A percentile compares a stretch with the other conserved stretches of the same genome.
Conservation (phyloP, 1,284 basidiomycete genomes). For the Cutaneotrichosporon mucoides region DNA sequence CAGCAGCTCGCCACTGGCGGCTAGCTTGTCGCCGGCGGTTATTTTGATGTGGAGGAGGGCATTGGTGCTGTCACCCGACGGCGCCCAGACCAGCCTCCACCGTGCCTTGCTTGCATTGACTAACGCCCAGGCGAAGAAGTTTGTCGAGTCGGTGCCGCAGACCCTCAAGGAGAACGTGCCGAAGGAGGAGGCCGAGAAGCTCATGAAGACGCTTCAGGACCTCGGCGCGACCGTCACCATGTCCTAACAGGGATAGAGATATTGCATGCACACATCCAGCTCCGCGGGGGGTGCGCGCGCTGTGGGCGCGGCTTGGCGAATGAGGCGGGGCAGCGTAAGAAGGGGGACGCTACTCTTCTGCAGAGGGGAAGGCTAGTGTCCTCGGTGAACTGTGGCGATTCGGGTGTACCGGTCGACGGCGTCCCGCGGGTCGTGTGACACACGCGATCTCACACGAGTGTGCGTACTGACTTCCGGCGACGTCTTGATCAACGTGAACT, state of each 20-base stretch:
- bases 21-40: too few species aligned
- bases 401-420: too few species aligned
- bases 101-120: not conserved
- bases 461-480: too few species aligned
- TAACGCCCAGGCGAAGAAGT: constrained; percentile 84
- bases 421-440: too few species aligned
- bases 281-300: not conserved
- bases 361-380: too few species aligned
- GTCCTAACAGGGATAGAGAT: constrained; percentile 13
- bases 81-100: not conserved
- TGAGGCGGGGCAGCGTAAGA: too few species aligned
- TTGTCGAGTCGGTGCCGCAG: constrained; percentile 94
- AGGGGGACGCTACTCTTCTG: too few species aligned
- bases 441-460: too few species aligned
- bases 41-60: not conserved
- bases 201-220: constrained; percentile 82
- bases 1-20: too few species aligned
- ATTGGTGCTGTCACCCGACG: not conserved
- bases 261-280: constrained; percentile 22
- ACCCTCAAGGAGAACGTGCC: constrained; percentile 90
- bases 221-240: constrained; percentile 84
- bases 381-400: too few species aligned
- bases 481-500: too few species aligned
- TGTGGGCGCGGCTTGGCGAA: not conserved
- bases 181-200: constrained; percentile 97